These are phyloP conservation scores for Penicillium herquei DNA, from an alignment of 495 filamentous ascomycete genomes.

Conservation along the genomic window DNA sequence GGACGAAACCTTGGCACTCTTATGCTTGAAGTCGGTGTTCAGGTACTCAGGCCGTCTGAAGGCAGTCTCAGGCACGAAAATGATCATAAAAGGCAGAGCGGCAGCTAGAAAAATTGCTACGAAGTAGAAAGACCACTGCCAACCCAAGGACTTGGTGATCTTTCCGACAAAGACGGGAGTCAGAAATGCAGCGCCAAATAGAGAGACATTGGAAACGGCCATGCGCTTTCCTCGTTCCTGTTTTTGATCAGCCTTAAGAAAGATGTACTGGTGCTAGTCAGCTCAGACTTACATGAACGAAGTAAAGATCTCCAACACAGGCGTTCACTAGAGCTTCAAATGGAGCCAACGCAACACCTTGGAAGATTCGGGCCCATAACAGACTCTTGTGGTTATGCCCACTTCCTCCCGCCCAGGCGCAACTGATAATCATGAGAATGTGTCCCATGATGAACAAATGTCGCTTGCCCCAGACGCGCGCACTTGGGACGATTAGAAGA, in stretches of 20 bases:
- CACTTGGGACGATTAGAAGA: conserved; percentile 79
- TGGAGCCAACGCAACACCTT: conserved; percentile 72
- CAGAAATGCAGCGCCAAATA: conserved; percentile 91
- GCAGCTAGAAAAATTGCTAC: conserved; percentile 64
- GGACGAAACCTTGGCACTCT: conserved; percentile 12
- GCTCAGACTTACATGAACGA: conserved; percentile 61
- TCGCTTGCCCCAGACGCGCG: conserved; percentile 89
- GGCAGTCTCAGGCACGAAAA: conserved; percentile 85
- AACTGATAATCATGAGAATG: conserved; percentile 66
- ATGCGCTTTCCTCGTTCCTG: conserved; percentile 83
- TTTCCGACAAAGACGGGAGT: conserved; percentile 86
- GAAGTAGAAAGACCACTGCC: conserved; percentile 77
- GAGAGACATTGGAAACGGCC: conserved; percentile 83
- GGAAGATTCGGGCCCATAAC: conserved; percentile 71
- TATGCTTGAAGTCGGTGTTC: conserved; percentile 57
- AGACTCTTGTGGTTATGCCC: conserved; percentile 64
- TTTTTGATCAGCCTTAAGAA: conserved; percentile 6
- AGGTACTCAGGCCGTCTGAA: conserved; percentile 63
- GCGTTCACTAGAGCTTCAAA: conserved; percentile 78
- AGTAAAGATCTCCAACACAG: conserved; percentile 74
- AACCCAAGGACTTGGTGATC: conserved; percentile 72
- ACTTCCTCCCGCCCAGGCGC: conserved; percentile 75
- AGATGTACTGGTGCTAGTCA: background rate
- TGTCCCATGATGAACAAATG: conserved; percentile 84
- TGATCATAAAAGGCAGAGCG: conserved; percentile 62